Conservation (phyloP, 306 rosid genomes). For the Notholithocarpus densiflorus region DNA sequence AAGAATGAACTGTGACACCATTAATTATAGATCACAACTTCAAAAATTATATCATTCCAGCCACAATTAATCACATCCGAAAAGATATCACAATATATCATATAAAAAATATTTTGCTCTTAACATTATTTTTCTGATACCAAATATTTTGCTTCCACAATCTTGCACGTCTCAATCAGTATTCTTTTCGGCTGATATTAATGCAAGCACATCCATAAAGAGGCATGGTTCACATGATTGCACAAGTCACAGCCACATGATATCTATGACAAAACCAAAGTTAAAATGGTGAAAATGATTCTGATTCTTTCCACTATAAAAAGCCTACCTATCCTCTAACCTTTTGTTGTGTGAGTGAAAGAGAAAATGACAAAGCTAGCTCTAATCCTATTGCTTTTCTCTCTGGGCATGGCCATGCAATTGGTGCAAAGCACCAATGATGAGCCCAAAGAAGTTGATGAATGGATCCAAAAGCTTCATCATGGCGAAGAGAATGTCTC, state of each 20-base stretch:
- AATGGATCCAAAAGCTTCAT: slow-evolving; percentile 5
- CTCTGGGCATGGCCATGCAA: neutral
- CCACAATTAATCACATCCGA: too few species aligned
- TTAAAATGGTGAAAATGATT: neutral
- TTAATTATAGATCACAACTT: too few species aligned
- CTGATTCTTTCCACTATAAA: neutral
- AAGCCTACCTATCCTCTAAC: neutral
- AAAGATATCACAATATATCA: too few species aligned
- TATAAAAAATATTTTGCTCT: too few species aligned
- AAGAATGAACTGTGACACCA: too few species aligned
- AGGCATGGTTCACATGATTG: neutral
- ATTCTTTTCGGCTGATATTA: too few species aligned
- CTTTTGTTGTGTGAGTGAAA: neutral
- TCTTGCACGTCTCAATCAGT: too few species aligned
- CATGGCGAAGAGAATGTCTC: neutral
- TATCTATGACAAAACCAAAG: neutral
- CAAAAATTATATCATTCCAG: too few species aligned
- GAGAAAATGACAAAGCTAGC: neutral
- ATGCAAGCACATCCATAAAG: neutral
- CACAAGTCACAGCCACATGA: neutral
- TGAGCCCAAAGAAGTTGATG: neutral
- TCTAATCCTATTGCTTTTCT: neutral
- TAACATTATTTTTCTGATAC: too few species aligned
- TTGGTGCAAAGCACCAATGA: neutral
- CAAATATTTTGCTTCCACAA: too few species aligned